Evolutionary conservation across 2,329 filamentous ascomycete species (phyloP).

Genomic region (Hymenoscyphus fraxineus): DNA sequence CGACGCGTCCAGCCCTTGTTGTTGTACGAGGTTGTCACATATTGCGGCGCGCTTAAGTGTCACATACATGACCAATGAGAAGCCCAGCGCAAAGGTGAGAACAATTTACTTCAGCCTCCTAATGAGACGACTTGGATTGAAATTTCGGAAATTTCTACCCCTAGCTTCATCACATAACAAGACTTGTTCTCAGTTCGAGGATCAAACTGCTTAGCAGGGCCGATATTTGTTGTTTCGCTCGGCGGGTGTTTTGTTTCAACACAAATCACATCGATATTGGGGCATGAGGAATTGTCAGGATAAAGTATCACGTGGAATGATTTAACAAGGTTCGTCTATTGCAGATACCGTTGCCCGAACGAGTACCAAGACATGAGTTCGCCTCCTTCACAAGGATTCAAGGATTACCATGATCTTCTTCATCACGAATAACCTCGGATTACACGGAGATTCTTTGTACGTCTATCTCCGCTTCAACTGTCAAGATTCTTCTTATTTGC

Average conservation of each 20-base stretch:
- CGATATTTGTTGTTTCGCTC: background rate
- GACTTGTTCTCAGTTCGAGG: background rate
- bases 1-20: constrained; percentile 11
- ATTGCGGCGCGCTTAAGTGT: constrained; percentile 13
- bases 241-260: background rate
- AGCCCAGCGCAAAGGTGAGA: constrained; percentile 8
- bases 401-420: background rate
- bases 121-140: background rate
- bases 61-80: constrained; percentile 7
- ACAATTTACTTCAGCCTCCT: constrained; percentile 11
- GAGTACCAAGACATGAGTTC: background rate
- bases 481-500: background rate
- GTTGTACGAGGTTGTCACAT: constrained; percentile 10
- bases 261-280: background rate
- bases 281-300: background rate
- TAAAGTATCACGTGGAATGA: background rate
- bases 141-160: background rate
- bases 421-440: background rate
- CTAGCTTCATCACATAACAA: background rate
- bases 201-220: background rate
- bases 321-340: background rate
- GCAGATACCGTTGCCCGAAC: background rate
- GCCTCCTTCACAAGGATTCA: background rate
- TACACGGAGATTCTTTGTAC: background rate
- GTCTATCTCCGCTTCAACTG: background rate